Evolutionary conservation across 176 grass and related monocot genomes (phyloP).

Genomic region (Stipa capillata): DNA sequence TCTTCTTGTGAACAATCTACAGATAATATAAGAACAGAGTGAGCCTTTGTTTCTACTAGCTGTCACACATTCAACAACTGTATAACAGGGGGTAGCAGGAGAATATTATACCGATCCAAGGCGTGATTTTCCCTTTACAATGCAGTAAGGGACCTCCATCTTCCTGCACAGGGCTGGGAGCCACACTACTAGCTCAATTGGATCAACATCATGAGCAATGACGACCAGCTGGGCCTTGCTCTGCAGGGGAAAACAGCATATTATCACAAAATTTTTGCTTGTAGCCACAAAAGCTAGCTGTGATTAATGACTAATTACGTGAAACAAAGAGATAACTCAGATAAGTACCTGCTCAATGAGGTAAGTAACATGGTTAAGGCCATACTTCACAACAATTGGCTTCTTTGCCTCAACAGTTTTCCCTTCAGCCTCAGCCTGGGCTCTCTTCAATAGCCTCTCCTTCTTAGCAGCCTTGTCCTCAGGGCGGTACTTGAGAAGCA

Average conservation of each 20-base stretch:
- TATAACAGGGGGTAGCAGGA: background rate
- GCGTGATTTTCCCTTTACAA: slow-evolving; percentile 65
- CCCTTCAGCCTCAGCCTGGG: slow-evolving; percentile 57
- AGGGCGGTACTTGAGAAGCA: slow-evolving; percentile 73
- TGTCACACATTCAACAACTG: background rate
- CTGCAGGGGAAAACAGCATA: background rate
- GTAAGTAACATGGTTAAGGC: slow-evolving; percentile 73
- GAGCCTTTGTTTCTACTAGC: background rate
- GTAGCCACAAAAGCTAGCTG: background rate
- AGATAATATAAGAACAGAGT: background rate
- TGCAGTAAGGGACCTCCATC: slow-evolving; percentile 77
- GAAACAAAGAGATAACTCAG: background rate
- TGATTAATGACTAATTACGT: background rate
- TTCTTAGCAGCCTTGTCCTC: slow-evolving; percentile 63
- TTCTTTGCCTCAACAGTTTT: slow-evolving; percentile 61
- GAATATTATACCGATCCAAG: slow-evolving; percentile 44
- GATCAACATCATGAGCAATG: slow-evolving; percentile 68
- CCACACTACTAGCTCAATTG: slow-evolving; percentile 72
- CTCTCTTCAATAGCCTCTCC: slow-evolving; percentile 60
- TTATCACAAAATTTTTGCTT: background rate
- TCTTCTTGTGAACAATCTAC: slow-evolving; percentile 78
- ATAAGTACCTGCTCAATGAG: slow-evolving; percentile 61
- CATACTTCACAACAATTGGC: slow-evolving; percentile 78
- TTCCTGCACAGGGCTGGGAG: slow-evolving; percentile 72
- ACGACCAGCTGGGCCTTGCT: slow-evolving; percentile 71